Evolutionary conservation across 169 alveolate genomes (phyloP).

Genomic region (Besnoitia besnoiti): DNA sequence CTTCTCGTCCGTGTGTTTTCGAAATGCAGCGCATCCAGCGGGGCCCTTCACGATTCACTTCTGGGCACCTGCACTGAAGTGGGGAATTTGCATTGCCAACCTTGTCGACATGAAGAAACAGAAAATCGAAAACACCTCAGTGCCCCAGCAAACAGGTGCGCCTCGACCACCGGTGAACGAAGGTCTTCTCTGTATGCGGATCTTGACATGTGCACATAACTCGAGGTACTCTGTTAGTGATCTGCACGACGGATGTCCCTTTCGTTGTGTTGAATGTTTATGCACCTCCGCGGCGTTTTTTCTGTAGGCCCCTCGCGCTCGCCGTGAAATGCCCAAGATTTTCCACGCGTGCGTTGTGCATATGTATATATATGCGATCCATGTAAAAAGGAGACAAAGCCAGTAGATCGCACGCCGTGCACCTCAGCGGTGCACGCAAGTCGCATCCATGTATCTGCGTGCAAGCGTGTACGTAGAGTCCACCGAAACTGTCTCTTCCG

Average conservation of each 20-base stretch:
- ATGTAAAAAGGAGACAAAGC: not conserved
- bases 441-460: not conserved
- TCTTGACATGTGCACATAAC: not conserved
- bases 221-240: not conserved
- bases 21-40: constrained; percentile 88
- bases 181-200: not conserved
- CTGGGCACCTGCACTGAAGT: constrained; percentile 94
- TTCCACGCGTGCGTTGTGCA: not conserved
- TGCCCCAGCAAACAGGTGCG: constrained; percentile 88
- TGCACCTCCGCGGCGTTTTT: no score
- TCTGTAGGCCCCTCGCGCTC: no score
- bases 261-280: not conserved
- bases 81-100: constrained; percentile 93
- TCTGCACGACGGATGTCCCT: no score
- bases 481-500: not conserved
- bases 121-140: constrained; percentile 86
- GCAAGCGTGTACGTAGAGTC: not conserved
- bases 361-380: not conserved
- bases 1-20: no score
- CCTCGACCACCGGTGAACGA: not conserved
- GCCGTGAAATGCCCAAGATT: no score
- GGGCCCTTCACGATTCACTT: constrained; percentile 94
- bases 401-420: no score
- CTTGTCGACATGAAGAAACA: constrained; percentile 84
- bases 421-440: no score